Conservation (phyloP, 2,329 filamentous ascomycete species). For the Aspergillus costaricaensis region DNA sequence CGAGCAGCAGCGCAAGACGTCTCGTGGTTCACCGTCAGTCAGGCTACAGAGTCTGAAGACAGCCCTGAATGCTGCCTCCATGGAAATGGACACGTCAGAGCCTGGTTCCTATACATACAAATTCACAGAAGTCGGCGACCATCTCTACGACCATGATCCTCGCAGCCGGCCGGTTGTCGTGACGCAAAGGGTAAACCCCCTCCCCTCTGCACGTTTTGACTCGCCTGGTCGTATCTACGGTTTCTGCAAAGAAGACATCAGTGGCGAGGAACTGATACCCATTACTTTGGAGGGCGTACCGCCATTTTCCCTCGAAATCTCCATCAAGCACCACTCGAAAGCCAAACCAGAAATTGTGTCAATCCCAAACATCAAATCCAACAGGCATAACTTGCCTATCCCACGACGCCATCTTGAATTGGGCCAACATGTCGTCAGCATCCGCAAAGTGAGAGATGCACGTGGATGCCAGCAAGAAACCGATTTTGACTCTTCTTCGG, state of each 20-base stretch:
- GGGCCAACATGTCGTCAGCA: constrained; percentile 84
- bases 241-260: constrained; percentile 84
- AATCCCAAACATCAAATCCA: constrained; percentile 75
- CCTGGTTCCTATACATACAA: constrained; percentile 83
- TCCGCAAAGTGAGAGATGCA: constrained; percentile 85
- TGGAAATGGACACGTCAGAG: constrained; percentile 82
- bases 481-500: constrained; percentile 69
- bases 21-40: constrained; percentile 64
- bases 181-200: constrained; percentile 80
- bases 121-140: constrained; percentile 80
- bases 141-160: constrained; percentile 76
- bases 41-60: constrained; percentile 74
- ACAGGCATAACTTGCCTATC: constrained; percentile 76
- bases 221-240: constrained; percentile 92
- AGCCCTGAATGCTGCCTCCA: constrained; percentile 71
- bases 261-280: constrained; percentile 82
- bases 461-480: constrained; percentile 82
- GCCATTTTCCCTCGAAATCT: constrained; percentile 87
- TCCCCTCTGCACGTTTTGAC: constrained; percentile 77
- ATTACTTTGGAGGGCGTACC: constrained; percentile 79
- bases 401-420: constrained; percentile 81
- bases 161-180: constrained; percentile 69
- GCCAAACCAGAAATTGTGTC: constrained; percentile 77
- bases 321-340: constrained; percentile 87
- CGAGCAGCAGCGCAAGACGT: constrained; percentile 71